Base-by-base conservation (phyloP, 83 land plant genomes). In the Thuja plicata region DNA sequence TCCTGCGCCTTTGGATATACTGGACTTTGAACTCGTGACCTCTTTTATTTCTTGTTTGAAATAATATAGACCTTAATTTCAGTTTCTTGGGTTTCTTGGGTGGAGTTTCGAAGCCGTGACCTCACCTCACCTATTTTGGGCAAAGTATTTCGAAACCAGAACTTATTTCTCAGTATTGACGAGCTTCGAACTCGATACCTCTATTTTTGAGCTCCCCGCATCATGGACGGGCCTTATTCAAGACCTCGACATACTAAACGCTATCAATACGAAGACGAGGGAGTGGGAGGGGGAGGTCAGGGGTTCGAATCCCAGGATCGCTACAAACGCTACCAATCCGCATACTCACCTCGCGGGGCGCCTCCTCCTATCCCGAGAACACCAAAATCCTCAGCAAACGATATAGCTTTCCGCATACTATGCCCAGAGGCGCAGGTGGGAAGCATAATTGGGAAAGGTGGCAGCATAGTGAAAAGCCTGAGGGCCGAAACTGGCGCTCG, bases 401-500 rank as follows among this genome's bases (percentile, higher is more conserved):
- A 93, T 13, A 74, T 87, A 6, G 84, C 90, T 4, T 93, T 89
- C 87, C 93, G 94, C 27, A 91, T 93, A 24, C 70, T 93, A 24
- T 93, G 94, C 40, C 94, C 94, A 15, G 91, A 79, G 27, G 52
- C 87, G 10, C 90, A 83, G 91, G 92, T 87, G 32, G 94, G 94
- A 19, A 91, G 94, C 70, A 93, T 93, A 15, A 93, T 93, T 74
- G 94, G 94, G 21, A 93, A 93, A 73, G 93, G 93, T 30, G 94
- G 94, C 12, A 93, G 91, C 85, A 93, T 93, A n/a, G 89, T 91
- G 54, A 93, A 93, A 38, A 37, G 70, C 34, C 86, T 93, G 13
- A 85, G 94, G 57, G 91, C 90, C 40, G 94, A 93, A 76, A 89
- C 94, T 9, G 94, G 94, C 2, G 94, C 94, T 17, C 92, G 89